phyloP scores from a whole-genome alignment of 805 yeast species.

The Clavispora carvajalis region DNA sequence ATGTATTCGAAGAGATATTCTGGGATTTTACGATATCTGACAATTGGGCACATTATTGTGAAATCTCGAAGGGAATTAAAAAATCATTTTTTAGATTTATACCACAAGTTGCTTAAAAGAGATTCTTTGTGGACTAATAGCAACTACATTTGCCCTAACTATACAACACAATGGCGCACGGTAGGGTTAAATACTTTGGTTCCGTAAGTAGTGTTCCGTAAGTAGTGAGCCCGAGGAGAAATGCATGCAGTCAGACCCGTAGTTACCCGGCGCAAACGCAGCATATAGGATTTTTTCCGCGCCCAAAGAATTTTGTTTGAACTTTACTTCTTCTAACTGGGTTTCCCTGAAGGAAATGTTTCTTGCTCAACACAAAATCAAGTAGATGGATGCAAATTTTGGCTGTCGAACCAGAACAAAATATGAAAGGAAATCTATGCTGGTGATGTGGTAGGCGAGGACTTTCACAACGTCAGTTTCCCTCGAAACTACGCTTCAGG shows the following conservation, averaged over 20 bases:
- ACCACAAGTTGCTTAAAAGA: no score
- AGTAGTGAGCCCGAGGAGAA: neutral
- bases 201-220: neutral
- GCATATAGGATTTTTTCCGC: neutral
- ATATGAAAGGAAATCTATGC: constrained; percentile 4
- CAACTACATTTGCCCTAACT: no score
- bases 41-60: no score
- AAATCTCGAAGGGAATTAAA: no score
- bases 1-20: no score
- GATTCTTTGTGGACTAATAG: no score
- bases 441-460: constrained; percentile 3
- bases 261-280: neutral
- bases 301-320: no score
- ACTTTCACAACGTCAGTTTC: neutral
- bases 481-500: constrained; percentile 3
- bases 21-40: no score
- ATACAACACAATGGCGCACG: no score
- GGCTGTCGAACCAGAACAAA: no score
- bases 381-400: constrained; percentile 4
- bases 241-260: neutral
- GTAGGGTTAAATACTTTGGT: no score
- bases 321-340: constrained; percentile 1
- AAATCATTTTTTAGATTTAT: no score
- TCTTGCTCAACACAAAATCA: constrained; percentile 1
- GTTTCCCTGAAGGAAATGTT: neutral